A percentile compares a stretch with the other conserved stretches of the same genome.
Evolutionary conservation across 768 basidiomycete species (phyloP).

Genomic region (Roridomyces roridus): DNA sequence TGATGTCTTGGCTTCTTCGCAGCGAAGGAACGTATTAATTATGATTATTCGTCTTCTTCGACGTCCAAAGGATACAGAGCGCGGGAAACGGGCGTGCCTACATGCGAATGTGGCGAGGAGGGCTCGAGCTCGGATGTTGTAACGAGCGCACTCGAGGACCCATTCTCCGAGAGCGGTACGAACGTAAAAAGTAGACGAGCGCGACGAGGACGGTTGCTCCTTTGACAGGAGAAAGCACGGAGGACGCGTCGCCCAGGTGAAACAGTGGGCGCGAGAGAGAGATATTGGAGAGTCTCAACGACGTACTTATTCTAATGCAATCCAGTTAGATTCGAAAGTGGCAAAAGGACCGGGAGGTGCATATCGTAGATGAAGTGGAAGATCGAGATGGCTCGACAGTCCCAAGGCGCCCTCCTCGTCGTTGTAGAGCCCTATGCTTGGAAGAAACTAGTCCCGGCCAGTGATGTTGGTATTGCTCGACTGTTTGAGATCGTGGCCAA

Average conservation of each 20-base stretch:
- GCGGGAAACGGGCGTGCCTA: no score
- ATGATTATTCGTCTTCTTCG: no score
- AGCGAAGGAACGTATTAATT: no score
- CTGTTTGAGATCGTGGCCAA: no score
- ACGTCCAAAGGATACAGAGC: no score
- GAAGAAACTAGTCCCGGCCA: no score
- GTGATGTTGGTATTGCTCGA: no score
- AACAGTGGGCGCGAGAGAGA: conserved; percentile 56
- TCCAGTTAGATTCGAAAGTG: not conserved
- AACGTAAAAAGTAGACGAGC: conserved; percentile 78
- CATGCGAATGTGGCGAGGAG: no score
- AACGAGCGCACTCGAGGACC: conserved; percentile 89
- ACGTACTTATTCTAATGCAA: conserved; percentile 69
- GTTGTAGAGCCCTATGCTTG: no score
- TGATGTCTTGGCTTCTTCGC: no score
- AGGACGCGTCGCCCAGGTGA: conserved; percentile 56
- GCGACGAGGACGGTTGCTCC: conserved; percentile 72
- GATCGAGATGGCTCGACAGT: conserved; percentile 65
- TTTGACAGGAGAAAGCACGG: conserved; percentile 75
- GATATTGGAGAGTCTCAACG: conserved; percentile 77
- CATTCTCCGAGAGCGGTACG: conserved; percentile 81
- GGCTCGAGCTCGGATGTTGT: conserved; percentile 57
- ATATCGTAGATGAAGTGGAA: conserved; percentile 72
- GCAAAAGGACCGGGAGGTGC: conserved; percentile 30
- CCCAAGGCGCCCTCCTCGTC: no score